phyloP scores from a whole-genome alignment of 352 stramenopile genomes.

The Phytophthora tentaculata region DNA sequence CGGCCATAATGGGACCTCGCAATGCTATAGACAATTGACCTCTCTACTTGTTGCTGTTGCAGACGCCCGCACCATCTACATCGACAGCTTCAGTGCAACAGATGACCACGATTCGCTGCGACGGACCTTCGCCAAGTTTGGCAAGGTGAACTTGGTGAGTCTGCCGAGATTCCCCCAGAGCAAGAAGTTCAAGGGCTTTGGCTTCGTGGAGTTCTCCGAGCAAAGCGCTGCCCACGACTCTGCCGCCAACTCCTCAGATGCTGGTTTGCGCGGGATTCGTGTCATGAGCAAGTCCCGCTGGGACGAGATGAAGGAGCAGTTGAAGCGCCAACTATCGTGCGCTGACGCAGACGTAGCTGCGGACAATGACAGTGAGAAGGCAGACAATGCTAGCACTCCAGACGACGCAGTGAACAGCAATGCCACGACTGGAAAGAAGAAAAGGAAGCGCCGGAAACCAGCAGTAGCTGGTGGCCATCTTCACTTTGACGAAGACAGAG shows the following conservation, averaged over 20 bases:
- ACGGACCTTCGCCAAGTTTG: slow-evolving; percentile 58
- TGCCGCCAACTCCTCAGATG: slow-evolving; percentile 25
- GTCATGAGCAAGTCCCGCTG: slow-evolving; percentile 69
- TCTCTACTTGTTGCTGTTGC: background rate
- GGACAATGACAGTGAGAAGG: background rate
- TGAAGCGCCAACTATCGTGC: slow-evolving; percentile 54
- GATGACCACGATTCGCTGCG: slow-evolving; percentile 80
- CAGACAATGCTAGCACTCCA: background rate
- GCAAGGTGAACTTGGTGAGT: slow-evolving; percentile 81
- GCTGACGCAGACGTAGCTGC: slow-evolving; percentile 1
- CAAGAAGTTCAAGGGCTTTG: slow-evolving; percentile 83
- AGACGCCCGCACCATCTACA: slow-evolving; percentile 72
- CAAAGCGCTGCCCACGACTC: slow-evolving; percentile 36
- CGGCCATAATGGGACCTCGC: background rate
- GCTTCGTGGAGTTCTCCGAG: slow-evolving; percentile 79
- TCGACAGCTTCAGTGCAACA: slow-evolving; percentile 64
- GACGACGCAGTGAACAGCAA: too few species aligned
- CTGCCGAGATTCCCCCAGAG: slow-evolving; percentile 73
- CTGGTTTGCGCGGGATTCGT: slow-evolving; percentile 43
- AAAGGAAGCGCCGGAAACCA: slow-evolving; percentile 26
- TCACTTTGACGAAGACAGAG: slow-evolving; percentile 45
- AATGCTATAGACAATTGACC: background rate
- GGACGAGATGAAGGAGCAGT: slow-evolving; percentile 67
- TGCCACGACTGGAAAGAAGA: slow-evolving; percentile 24
- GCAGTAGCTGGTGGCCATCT: slow-evolving; percentile 34